Evolutionary conservation across 2,329 filamentous ascomycete genomes (phyloP).

Genomic region (Fusarium anguioides): DNA sequence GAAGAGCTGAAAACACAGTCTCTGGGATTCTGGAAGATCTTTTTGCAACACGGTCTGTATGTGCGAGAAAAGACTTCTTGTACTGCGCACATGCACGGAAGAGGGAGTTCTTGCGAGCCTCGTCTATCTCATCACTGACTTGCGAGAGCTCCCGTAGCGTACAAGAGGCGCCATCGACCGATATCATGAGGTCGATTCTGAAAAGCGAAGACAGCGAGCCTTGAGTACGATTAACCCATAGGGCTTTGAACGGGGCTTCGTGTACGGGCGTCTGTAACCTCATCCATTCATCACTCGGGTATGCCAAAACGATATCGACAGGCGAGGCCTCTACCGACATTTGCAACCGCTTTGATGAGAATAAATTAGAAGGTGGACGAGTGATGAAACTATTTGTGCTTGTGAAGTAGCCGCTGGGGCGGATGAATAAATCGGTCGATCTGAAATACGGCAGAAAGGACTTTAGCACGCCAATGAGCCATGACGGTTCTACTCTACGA

Average conservation of each 20-base stretch:
- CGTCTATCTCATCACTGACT: background rate
- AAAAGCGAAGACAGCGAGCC: background rate
- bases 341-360: conserved; percentile 1
- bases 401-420: background rate
- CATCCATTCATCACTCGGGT: conserved; percentile 8
- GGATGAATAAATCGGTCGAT: conserved; percentile 3
- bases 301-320: background rate
- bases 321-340: background rate
- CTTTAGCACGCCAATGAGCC: conserved; percentile 1
- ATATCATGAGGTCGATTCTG: conserved; percentile 10
- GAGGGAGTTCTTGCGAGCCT: background rate
- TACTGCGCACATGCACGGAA: conserved; percentile 7
- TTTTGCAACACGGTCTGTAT: conserved; percentile 8
- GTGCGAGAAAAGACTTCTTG: conserved; percentile 5
- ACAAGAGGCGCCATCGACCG: conserved; percentile 5
- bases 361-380: background rate
- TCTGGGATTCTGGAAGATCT: background rate
- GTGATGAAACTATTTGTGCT: background rate
- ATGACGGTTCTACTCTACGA: background rate
- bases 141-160: conserved; percentile 2
- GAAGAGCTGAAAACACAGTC: background rate
- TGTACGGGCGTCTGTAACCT: background rate
- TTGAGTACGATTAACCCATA: background rate
- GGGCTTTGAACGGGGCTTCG: conserved; percentile 1
- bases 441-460: background rate